A percentile compares a stretch with the other conserved stretches of the same genome.
Evolutionary conservation across 2,329 filamentous ascomycete species (phyloP).

Genomic region (Botryotinia globosa): DNA sequence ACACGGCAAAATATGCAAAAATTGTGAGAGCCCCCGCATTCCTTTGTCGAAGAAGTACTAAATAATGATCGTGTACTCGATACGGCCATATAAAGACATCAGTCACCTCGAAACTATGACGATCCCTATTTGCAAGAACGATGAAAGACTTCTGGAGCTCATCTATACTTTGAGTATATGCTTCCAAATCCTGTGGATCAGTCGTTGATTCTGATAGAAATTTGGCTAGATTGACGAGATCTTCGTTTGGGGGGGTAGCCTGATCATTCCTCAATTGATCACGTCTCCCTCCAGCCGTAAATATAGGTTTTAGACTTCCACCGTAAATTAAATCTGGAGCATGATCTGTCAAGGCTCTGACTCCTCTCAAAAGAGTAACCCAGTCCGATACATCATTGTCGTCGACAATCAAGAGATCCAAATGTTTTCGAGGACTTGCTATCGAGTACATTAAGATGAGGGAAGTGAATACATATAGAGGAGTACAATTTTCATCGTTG

Average conservation of each 20-base stretch:
- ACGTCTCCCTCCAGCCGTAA: conserved; percentile 20
- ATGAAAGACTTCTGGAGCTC: conserved; percentile 40
- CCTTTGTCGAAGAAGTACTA: conserved; percentile 40
- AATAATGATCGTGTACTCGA: conserved; percentile 39
- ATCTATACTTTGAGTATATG: conserved; percentile 39
- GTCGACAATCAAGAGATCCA: conserved; percentile 41
- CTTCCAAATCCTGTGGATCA: conserved; percentile 28
- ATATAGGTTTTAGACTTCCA: conserved; percentile 29
- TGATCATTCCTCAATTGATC: conserved; percentile 26
- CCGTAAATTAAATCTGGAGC: conserved; percentile 30
- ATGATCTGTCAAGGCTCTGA: conserved; percentile 38
- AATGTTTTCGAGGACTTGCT: conserved; percentile 38
- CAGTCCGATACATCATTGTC: conserved; percentile 41
- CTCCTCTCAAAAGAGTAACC: conserved; percentile 41
- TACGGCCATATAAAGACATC: conserved; percentile 46
- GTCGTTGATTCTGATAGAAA: conserved; percentile 26
- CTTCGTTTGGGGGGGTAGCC: conserved; percentile 20
- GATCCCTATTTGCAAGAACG: conserved; percentile 27
- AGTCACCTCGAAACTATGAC: conserved; percentile 37
- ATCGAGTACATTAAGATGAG: conserved; percentile 42
- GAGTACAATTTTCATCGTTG: conserved; percentile 38
- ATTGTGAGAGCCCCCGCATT: conserved; percentile 40
- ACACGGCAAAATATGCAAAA: conserved; percentile 40
- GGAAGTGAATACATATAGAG: conserved; percentile 43
- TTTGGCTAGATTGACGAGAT: conserved; percentile 23